These are phyloP conservation scores for Senna siamea DNA, from an alignment of 306 rosid species.

Conservation along the genomic window DNA sequence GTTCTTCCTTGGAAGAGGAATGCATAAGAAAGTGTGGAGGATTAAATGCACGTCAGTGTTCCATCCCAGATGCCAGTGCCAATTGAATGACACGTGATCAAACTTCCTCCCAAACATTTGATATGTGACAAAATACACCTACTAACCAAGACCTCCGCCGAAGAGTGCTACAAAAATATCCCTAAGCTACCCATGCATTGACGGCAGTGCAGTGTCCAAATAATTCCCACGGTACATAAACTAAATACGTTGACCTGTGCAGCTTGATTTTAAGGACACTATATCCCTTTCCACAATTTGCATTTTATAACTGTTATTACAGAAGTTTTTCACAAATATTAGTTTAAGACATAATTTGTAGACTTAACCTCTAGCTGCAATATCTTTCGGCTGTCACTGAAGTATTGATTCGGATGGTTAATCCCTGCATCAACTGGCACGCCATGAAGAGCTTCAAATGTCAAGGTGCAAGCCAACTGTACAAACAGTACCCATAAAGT, in stretches of 20 bases:
- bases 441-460: slow-evolving; percentile 86
- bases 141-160: background rate
- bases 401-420: slow-evolving; percentile 97
- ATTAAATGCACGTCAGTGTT: background rate
- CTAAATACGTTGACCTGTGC: too few relatives aligned
- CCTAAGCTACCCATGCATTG: slow-evolving; percentile 2
- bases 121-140: slow-evolving; percentile 12
- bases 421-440: slow-evolving; percentile 85
- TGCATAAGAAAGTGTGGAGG: background rate
- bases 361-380: slow-evolving; percentile 59
- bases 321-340: slow-evolving; percentile 5
- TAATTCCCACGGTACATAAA: too few relatives aligned
- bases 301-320: slow-evolving; percentile 12
- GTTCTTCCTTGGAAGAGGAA: background rate
- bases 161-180: background rate
- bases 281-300: slow-evolving; percentile 17
- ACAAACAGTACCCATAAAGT: slow-evolving; percentile 40
- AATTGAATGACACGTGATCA: background rate
- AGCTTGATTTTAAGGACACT: background rate
- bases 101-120: background rate
- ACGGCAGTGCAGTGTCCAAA: background rate
- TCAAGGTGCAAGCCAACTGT: slow-evolving; percentile 97
- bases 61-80: too few relatives aligned
- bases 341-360: slow-evolving; percentile 21
- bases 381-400: slow-evolving; percentile 78